Evolutionary conservation across 2,329 filamentous ascomycete species (phyloP).

Genomic region (Pyrenophora tritici-repentis): DNA sequence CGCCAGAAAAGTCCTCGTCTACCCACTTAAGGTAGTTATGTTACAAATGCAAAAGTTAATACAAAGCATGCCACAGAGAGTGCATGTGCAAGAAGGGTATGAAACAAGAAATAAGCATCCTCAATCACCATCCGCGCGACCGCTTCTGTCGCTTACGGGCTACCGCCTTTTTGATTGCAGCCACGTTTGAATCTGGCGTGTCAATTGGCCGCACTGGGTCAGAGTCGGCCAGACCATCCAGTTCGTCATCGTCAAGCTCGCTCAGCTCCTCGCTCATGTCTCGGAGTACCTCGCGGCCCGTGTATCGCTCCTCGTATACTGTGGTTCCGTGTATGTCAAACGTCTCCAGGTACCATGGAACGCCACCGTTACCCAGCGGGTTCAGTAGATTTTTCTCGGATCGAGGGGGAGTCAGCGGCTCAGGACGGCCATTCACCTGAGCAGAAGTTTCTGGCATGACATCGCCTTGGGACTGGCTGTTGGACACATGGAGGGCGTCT

Average conservation of each 20-base stretch:
- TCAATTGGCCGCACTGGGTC: slow-evolving; percentile 38
- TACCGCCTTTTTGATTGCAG: slow-evolving; percentile 34
- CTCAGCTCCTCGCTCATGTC: slow-evolving; percentile 85
- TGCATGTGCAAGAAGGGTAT: slow-evolving; percentile 14
- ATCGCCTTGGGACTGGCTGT: slow-evolving; percentile 18
- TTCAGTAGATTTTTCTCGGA: slow-evolving; percentile 59
- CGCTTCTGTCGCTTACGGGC: slow-evolving; percentile 40
- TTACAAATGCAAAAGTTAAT: slow-evolving; percentile 27
- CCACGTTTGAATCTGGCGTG: slow-evolving; percentile 29
- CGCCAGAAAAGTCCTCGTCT: slow-evolving; percentile 19
- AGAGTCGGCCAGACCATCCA: slow-evolving; percentile 63
- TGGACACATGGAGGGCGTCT: slow-evolving; percentile 30
- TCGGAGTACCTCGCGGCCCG: slow-evolving; percentile 71
- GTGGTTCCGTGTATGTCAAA: slow-evolving; percentile 83
- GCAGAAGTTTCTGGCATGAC: slow-evolving; percentile 29
- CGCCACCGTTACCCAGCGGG: slow-evolving; percentile 63
- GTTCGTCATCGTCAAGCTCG: slow-evolving; percentile 88
- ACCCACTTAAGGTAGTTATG: slow-evolving; percentile 19
- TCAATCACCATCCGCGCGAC: slow-evolving; percentile 30
- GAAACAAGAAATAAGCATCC: slow-evolving; percentile 3
- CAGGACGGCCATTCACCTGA: slow-evolving; percentile 26
- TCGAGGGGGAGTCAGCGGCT: slow-evolving; percentile 69
- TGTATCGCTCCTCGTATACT: slow-evolving; percentile 73
- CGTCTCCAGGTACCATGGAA: slow-evolving; percentile 84
- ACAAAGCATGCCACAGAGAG: slow-evolving; percentile 18